Conservation (phyloP, 1,139 yeast genomes). For the Geotrichum siamense region DNA sequence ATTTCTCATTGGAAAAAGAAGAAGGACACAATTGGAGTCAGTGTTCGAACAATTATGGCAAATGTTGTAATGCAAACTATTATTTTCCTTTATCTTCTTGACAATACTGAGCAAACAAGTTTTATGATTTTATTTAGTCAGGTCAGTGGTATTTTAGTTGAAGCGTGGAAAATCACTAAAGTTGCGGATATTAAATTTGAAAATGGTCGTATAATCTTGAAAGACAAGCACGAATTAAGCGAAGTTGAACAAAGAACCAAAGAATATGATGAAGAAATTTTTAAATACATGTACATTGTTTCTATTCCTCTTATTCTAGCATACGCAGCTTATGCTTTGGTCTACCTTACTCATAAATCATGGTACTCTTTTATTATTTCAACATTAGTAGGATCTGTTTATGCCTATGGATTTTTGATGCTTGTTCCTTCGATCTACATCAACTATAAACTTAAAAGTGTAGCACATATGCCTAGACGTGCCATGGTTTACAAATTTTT, state of each 20-base stretch:
- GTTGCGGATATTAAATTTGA: conserved; percentile 31
- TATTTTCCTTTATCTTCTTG: conserved; percentile 36
- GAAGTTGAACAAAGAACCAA: conserved; percentile 38
- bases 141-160: conserved; percentile 37
- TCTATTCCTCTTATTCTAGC: conserved; percentile 37
- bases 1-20: conserved; percentile 38
- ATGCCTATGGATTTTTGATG: conserved; percentile 39
- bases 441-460: conserved; percentile 39
- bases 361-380: conserved; percentile 40
- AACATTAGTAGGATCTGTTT: conserved; percentile 39
- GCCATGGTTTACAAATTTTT: conserved; percentile 40
- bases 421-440: conserved; percentile 38
- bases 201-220: conserved; percentile 23
- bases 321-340: conserved; percentile 36
- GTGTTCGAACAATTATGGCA: conserved; percentile 38
- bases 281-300: conserved; percentile 36
- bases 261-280: conserved; percentile 39
- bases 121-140: conserved; percentile 37
- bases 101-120: conserved; percentile 38
- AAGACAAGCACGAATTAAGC: conserved; percentile 34
- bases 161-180: conserved; percentile 41
- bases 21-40: conserved; percentile 38
- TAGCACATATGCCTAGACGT: conserved; percentile 39
- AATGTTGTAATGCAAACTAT: conserved; percentile 38
- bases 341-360: conserved; percentile 38